Evolutionary conservation across 306 rosid species (phyloP).

Genomic region (Gynostemma pentaphyllum): DNA sequence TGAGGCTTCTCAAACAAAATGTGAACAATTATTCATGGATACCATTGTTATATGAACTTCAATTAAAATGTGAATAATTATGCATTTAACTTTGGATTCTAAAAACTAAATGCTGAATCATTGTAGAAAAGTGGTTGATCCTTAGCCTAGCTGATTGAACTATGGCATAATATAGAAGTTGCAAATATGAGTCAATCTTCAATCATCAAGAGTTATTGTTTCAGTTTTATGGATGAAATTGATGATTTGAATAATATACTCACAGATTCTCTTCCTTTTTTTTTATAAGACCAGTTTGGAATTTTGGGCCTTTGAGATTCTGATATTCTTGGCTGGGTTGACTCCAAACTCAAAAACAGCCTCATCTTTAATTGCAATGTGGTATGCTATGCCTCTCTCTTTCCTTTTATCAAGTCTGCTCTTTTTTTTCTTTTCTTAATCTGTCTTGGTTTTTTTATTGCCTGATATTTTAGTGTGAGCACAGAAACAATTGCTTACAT

Average conservation of each 20-base stretch:
- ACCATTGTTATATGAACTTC: no score
- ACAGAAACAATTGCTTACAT: constrained; percentile 52
- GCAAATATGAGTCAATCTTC: background rate
- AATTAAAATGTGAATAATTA: no score
- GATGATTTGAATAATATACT: background rate
- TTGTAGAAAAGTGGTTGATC: no score
- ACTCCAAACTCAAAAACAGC: constrained; percentile 44
- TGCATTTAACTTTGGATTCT: no score
- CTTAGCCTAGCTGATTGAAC: no score
- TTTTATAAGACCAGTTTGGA: constrained; percentile 43
- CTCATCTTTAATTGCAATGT: constrained; percentile 65
- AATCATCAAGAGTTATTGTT: background rate
- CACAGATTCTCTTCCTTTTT: background rate
- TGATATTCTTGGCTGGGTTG: constrained; percentile 66
- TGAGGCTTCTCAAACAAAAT: no score
- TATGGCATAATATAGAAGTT: background rate
- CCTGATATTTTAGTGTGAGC: constrained; percentile 31
- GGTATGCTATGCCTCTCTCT: constrained; percentile 37
- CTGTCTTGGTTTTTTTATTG: background rate
- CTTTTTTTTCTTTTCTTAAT: background rate
- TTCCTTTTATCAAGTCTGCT: background rate
- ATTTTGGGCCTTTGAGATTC: constrained; percentile 72
- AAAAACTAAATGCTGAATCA: no score
- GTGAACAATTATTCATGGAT: no score
- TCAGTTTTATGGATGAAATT: background rate